Conservation (phyloP, 371 early-diverging fungal species). For the Fennellomyces sp. region DNA sequence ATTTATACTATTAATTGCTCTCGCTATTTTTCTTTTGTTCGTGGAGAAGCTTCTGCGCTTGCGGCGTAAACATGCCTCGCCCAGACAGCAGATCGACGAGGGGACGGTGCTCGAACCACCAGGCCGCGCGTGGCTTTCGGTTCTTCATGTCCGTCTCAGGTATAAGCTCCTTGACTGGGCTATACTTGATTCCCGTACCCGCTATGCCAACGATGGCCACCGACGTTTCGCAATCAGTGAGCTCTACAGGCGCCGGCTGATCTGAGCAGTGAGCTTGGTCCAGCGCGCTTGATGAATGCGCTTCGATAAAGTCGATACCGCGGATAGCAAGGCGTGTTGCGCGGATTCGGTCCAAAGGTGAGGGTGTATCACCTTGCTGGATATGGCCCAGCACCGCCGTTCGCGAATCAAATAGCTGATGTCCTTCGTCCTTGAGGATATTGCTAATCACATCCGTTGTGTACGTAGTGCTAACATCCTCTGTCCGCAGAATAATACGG, state of each 20-base stretch:
- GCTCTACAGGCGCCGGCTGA: conserved; percentile 56
- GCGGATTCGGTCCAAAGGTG: conserved; percentile 95
- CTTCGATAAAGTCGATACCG: conserved; percentile 64
- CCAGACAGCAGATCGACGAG: conserved; percentile 47
- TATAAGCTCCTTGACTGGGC: conserved; percentile 72
- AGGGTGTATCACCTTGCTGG: conserved; percentile 97
- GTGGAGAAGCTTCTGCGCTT: conserved; percentile 19
- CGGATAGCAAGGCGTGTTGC: conserved; percentile 87
- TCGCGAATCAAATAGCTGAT: conserved; percentile 88
- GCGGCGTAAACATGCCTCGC: conserved; percentile 39
- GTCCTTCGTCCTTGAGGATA: conserved; percentile 92
- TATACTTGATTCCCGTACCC: conserved; percentile 75
- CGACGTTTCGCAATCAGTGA: conserved; percentile 60
- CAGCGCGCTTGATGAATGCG: conserved; percentile 37
- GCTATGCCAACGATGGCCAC: conserved; percentile 86
- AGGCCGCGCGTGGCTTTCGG: conserved; percentile 67
- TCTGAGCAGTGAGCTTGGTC: conserved; percentile 19
- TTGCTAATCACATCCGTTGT: conserved; percentile 92
- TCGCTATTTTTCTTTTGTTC: background rate
- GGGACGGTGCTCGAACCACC: conserved; percentile 79
- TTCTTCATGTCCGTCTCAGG: conserved; percentile 79
- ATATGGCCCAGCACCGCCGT: conserved; percentile 96
- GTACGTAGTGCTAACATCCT: conserved; percentile 84
- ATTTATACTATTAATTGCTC: background rate
- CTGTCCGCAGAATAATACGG: conserved; percentile 68